Evolutionary conservation across 805 yeast genomes (phyloP), one percentile per base, ranked within the genome.

Genomic region (Schizosaccharomyces cryophilus): DNA sequence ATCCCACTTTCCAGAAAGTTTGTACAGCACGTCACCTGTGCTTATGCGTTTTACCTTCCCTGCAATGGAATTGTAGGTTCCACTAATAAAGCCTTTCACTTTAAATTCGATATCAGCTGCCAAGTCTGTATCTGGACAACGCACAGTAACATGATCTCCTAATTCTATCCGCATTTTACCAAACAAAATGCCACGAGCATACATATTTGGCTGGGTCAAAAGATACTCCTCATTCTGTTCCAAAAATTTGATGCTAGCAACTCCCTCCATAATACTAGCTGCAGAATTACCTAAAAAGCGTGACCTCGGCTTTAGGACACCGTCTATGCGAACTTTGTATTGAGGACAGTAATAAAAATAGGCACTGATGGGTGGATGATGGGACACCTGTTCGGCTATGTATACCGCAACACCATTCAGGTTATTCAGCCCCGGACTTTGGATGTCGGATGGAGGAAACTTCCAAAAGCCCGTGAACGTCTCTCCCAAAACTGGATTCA

Each of bases 301-400:
- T 0, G 96, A 88, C 68, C 80, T 83, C 26, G 98, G 98, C 55
- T 87, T 76, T 21, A 88, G 81, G 15, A 84, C 78, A 38, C 98
- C 98, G 68, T 93, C 98, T 26, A 84, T 87, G 64, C 93, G 79
- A 62, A 93, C 85, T 65, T 80, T 80, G 62, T 79, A 78, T 62
- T 81, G 84, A 0, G 98, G 98, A 45, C 86, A 78, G 72, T 83
- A 75, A 70, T 87, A 93, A 69, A 88, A 93, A 71, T 90, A 93
- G 0, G 95, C 83, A 0, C 96, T 87, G 69, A 93, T 85, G 15
- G 98, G 98, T n/a, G 98, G 97, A 70, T 93, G 98, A 68, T 93
- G 98, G 40, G 95, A 85, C 0, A 96, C 89, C 71, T 93, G 98
- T 71, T 93, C 98, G 1, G 96, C 77, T 24, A 90, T 72, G 70